A percentile compares a stretch with the other conserved stretches of the same genome.
These are phyloP conservation scores for Clavispora asparagi DNA, from an alignment of 805 yeast species.

Conservation along the genomic window DNA sequence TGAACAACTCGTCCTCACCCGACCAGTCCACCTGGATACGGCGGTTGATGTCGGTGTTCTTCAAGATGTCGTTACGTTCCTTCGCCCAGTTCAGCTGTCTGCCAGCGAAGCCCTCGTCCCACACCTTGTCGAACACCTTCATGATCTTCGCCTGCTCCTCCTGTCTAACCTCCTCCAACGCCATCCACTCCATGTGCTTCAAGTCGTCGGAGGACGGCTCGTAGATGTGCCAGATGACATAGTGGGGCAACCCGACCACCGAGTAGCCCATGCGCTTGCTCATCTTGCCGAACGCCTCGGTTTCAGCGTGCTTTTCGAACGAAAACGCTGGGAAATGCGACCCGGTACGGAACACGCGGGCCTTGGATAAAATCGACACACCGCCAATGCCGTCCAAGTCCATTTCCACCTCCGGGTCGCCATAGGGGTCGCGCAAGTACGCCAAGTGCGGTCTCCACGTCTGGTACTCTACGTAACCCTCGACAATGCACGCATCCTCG, in stretches of 20 bases:
- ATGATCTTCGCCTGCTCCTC: conserved; percentile 58
- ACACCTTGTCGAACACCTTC: conserved; percentile 63
- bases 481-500: conserved; percentile 95
- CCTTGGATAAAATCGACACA: conserved; percentile 86
- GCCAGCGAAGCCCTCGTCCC: conserved; percentile 76
- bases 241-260: conserved; percentile 89
- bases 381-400: conserved; percentile 97
- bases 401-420: conserved; percentile 91
- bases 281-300: conserved; percentile 94
- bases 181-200: conserved; percentile 85
- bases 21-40: conserved; percentile 63
- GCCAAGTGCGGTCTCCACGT: conserved; percentile 98
- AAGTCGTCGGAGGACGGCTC: conserved; percentile 94
- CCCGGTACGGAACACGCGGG: conserved; percentile 79
- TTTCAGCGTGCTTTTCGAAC: conserved; percentile 93
- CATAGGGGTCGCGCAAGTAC: conserved; percentile 88
- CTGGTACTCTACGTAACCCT: conserved; percentile 95
- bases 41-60: conserved; percentile 66
- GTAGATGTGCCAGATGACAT: conserved; percentile 84
- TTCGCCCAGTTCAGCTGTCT: conserved; percentile 66
- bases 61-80: conserved; percentile 66
- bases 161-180: conserved; percentile 66
- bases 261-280: conserved; percentile 80
- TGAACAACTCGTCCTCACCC: conserved; percentile 46
- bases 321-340: conserved; percentile 96